Base-by-base conservation (phyloP, 73 alveolate genomes). In the Paramecium caudatum region DNA sequence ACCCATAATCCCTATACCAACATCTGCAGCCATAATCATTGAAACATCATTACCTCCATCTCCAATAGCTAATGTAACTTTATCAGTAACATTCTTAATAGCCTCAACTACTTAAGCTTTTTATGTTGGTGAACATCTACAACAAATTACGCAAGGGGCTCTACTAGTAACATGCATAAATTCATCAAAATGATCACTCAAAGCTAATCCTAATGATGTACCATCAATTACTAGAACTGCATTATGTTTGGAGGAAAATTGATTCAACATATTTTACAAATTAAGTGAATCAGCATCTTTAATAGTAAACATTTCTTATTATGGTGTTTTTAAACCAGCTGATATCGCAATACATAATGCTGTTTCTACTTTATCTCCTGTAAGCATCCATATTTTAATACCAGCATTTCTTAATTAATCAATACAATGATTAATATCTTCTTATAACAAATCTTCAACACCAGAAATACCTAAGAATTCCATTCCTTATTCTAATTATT, bases 31-130 rank as follows among this genome's bases (percentile, higher is more conserved):
- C 80, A 92, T 92, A 33, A 98, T 98, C 99, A 98, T 98, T 19
- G 99, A 98, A 9, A 98, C 99, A 93, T 98, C 99, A 69, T 98
- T 98, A 12, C 99, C 99, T 39, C 99, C 99, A 94, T 98, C 99
- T 1, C 99, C 99, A 41, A 98, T 97, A 4, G 98, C 97, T 3
- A 98, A 96, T 10, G 97, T 95, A 91, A 98, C 90, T 61, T 91
- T 83, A 21, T 94, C 93, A 3, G 99, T 95, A 68, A 90, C 94
- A 47, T 94, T 87, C 94, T 94, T 98, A 13, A 98, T 91, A 39
- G 91, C 91, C 88, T 94, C 93, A 70, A 95, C 96, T 16, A 98
- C 98, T 41, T 92, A 50, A n/a, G 99, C 96, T 93, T 98, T 98
- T 86, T 98, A 95, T 1, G 99, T 98, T 21, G 99, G 99, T 13